Percentiles rank a stretch among this genome's conserved stretches.
These are phyloP conservation scores for Euphorbia tirucalli DNA, from an alignment of 345 rosid genomes.

Conservation along the genomic window DNA sequence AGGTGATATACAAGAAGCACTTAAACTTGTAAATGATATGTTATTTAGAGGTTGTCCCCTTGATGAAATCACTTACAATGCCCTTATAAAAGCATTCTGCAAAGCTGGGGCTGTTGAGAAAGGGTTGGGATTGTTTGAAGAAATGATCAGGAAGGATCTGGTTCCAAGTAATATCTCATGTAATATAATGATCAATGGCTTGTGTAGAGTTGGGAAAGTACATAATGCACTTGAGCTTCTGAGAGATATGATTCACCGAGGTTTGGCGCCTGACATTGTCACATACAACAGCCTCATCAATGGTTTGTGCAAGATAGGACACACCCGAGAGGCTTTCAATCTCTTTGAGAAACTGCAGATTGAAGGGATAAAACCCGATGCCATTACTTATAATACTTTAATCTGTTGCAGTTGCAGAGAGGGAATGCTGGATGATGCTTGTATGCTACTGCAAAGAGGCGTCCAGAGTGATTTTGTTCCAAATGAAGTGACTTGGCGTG, in stretches of 20 bases:
- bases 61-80: conserved; percentile 72
- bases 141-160: conserved; percentile 60
- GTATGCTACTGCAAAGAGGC: conserved; percentile 49
- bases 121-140: conserved; percentile 74
- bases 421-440: conserved; percentile 59
- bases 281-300: conserved; percentile 78
- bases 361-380: conserved; percentile 77
- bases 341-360: conserved; percentile 54
- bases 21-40: conserved; percentile 77
- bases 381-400: conserved; percentile 74
- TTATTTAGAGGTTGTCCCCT: conserved; percentile 64
- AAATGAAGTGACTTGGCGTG: conserved; percentile 60
- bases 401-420: conserved; percentile 69
- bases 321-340: conserved; percentile 54
- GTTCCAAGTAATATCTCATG: conserved; percentile 57
- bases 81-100: conserved; percentile 69
- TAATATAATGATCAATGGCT: conserved; percentile 70
- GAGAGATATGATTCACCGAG: conserved; percentile 69
- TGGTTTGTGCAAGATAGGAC: conserved; percentile 65
- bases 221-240: conserved; percentile 62
- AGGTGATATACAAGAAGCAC: conserved; percentile 63
- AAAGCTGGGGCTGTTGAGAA: conserved; percentile 57
- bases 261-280: conserved; percentile 71
- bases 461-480: conserved; percentile 58
- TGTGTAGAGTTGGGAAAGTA: conserved; percentile 61